phyloP scores from a whole-genome alignment of 371 early-diverging fungal genomes.

The Nematocida minor region DNA sequence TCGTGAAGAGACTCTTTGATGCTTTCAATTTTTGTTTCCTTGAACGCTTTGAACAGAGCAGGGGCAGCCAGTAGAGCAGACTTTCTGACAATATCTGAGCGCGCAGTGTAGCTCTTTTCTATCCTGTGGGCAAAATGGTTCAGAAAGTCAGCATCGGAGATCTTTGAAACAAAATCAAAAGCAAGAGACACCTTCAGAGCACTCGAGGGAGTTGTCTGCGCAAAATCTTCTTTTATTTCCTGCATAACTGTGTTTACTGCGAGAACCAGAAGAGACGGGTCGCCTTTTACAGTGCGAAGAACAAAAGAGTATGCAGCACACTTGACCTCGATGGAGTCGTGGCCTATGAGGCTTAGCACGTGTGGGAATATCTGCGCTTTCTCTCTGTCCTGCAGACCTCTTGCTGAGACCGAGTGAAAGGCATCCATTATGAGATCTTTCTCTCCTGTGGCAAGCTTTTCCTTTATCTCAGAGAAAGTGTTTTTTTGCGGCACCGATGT shows the following conservation, averaged over 20 bases:
- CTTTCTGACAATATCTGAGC: slow-evolving; percentile 22
- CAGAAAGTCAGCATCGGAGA: slow-evolving; percentile 36
- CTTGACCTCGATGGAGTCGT: slow-evolving; percentile 27
- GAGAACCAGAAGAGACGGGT: slow-evolving; percentile 28
- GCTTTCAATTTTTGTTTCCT: not conserved
- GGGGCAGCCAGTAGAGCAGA: slow-evolving; percentile 34
- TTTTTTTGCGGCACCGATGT: not conserved
- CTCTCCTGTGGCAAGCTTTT: not conserved
- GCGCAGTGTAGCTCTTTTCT: not conserved
- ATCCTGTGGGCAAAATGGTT: slow-evolving; percentile 30
- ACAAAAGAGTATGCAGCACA: slow-evolving; percentile 41
- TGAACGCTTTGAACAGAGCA: slow-evolving; percentile 5
- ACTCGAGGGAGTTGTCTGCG: not conserved
- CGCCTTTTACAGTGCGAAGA: slow-evolving; percentile 1
- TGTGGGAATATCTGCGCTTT: slow-evolving; percentile 28
- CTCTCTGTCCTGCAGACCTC: not conserved
- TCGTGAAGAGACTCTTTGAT: not conserved
- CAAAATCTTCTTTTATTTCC: not conserved
- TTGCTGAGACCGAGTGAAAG: slow-evolving; percentile 15
- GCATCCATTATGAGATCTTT: not conserved
- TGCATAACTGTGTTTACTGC: slow-evolving; percentile 47
- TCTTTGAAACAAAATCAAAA: slow-evolving; percentile 40
- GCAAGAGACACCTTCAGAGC: slow-evolving; percentile 23
- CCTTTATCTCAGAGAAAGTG: slow-evolving; percentile 1
- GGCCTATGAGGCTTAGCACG: slow-evolving; percentile 15